Base-by-base conservation (phyloP, 305 asterid species). In the Fraxinus nigra region DNA sequence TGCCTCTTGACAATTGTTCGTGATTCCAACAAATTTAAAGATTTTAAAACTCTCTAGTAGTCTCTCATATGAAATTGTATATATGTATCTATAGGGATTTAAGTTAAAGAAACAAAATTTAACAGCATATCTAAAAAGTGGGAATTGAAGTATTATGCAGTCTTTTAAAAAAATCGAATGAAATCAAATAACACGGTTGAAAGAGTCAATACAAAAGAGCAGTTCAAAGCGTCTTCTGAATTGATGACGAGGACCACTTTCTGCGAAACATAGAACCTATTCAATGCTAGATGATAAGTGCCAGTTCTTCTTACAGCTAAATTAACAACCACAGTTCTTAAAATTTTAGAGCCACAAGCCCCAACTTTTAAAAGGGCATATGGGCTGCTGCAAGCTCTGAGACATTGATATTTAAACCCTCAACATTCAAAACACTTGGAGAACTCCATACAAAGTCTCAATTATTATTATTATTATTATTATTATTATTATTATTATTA, bases 361-460 rank as follows among this genome's bases (percentile, higher is more conserved):
- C 33, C 33, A 63, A 24, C 5, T 10, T 63, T 22, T 63, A 63
- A 24, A 8, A 63, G 14, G 34, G 72, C 33, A 24, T 24, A 9
- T 22, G n/a, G 56, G 59, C 38, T 46, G 74, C 40, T 75, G 77
- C 84, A 75, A 75, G 83, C 72, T 40, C 56, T 75, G 7, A 38
- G 79, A 65, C 63, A 70, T 69, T 80, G 79, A 74, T 75, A 22
- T 63, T 48, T 16, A 76, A 51, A 28, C 20, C 75, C 78, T 43
- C 70, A 20, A 63, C 77, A 69, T 65, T 26, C 30, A 73, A 78
- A 70, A 65, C n/a, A 54, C 69, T 77, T 40, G 72, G 79, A 74
- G 72, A 77, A 26, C 73, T 33, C 80, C 35, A 63, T 56, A 78
- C 51, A 32, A 79, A 73, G 16, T 51, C 70, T 76, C 18, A 46